Evolutionary conservation across 192 early-diverging fungal species (phyloP).

Genomic region (Backusella tarrabulga): DNA sequence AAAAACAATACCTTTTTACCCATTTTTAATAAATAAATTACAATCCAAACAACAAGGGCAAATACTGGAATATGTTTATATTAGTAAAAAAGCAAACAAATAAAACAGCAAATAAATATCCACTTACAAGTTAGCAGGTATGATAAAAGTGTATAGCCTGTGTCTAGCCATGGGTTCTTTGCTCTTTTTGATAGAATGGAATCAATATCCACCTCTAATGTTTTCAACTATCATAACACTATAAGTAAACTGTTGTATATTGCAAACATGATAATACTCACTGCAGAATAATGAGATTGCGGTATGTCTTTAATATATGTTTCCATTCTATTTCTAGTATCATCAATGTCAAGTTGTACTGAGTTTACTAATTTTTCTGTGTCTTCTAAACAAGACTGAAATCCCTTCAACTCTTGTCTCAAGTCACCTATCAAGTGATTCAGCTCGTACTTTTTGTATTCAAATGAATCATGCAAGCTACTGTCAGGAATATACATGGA

Average conservation of each 20-base stretch:
- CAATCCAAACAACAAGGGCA: constrained; percentile 24
- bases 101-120: background rate
- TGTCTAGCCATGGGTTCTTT: constrained; percentile 37
- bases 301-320: constrained; percentile 33
- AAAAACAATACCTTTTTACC: constrained; percentile 12
- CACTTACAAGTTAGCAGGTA: constrained; percentile 33
- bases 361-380: constrained; percentile 23
- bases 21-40: constrained; percentile 19
- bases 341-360: constrained; percentile 27
- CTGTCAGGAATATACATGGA: constrained; percentile 22
- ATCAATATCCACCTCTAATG: constrained; percentile 33
- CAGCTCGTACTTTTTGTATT: constrained; percentile 22
- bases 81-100: background rate
- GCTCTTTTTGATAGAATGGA: constrained; percentile 35
- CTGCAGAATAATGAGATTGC: constrained; percentile 28
- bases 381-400: constrained; percentile 7
- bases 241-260: background rate
- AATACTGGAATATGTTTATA: constrained; percentile 9
- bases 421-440: background rate
- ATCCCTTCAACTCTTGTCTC: constrained; percentile 6
- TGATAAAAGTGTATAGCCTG: constrained; percentile 29
- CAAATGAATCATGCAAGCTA: constrained; percentile 16
- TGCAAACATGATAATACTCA: background rate
- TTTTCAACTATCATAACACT: constrained; percentile 22
- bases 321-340: constrained; percentile 20